Evolutionary conservation across 1,284 basidiomycete genomes (phyloP).

Genomic region (Ganoderma multipileum): DNA sequence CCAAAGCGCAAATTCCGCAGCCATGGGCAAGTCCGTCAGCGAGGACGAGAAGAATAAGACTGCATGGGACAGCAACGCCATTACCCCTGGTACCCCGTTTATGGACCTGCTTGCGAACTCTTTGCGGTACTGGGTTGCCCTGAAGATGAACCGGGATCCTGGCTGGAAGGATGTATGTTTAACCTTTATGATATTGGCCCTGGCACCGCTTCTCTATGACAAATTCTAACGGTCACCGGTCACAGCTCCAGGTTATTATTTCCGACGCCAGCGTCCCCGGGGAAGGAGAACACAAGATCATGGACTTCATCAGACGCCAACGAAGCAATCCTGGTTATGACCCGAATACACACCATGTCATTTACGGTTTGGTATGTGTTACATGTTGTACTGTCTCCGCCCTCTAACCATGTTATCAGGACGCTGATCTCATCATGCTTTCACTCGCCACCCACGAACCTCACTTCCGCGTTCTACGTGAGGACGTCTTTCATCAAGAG

Average conservation of each 20-base stretch:
- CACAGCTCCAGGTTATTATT: constrained; percentile 91
- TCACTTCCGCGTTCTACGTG: constrained; percentile 95
- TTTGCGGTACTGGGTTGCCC: constrained; percentile 95
- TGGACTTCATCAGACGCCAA: constrained; percentile 97
- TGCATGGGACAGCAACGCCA: constrained; percentile 98
- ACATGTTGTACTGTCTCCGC: constrained; percentile 9
- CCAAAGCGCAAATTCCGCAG: constrained; percentile 45
- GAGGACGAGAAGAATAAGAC: constrained; percentile 89
- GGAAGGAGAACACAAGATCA: constrained; percentile 99
- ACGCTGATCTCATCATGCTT: constrained; percentile 99
- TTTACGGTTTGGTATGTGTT: constrained; percentile 87
- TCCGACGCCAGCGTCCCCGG: constrained; percentile 98
- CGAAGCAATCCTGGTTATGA: constrained; percentile 89
- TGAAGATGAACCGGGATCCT: constrained; percentile 94
- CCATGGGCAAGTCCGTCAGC: constrained; percentile 89
- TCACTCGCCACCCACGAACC: constrained; percentile 98
- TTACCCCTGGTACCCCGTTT: constrained; percentile 98
- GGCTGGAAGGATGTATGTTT: constrained; percentile 90
- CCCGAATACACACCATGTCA: constrained; percentile 95
- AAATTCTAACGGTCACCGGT: constrained; percentile 8
- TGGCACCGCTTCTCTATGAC: not conserved
- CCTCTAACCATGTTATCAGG: constrained; percentile 54
- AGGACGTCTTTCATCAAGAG: constrained; percentile 95
- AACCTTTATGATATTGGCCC: constrained; percentile 3
- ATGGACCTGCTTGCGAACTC: constrained; percentile 93